Conservation (phyloP, 129 eudicot species). For the Ambrosia trifida region DNA sequence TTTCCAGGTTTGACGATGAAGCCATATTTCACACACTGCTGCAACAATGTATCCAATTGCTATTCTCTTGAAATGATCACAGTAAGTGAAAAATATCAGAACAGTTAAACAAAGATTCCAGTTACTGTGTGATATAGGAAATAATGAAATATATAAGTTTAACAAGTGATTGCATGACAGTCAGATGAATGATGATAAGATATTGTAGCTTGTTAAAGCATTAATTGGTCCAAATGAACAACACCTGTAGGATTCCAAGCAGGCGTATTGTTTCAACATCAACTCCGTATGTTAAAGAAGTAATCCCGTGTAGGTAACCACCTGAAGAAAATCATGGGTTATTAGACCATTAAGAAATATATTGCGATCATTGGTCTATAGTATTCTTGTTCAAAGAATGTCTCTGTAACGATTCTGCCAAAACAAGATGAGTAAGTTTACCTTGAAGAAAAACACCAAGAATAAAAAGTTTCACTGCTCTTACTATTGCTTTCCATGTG, state of each 20-base stretch:
- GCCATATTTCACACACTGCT: slow-evolving; percentile 81
- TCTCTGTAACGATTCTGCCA: background rate
- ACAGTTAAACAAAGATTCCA: slow-evolving; percentile 7
- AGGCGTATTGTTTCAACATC: slow-evolving; percentile 59
- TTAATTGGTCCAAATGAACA: slow-evolving; percentile 10
- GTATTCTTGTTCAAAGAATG: slow-evolving; percentile 1
- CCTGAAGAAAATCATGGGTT: slow-evolving; percentile 41
- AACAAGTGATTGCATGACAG: slow-evolving; percentile 19
- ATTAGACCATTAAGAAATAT: slow-evolving; percentile 1
- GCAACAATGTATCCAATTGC: slow-evolving; percentile 72
- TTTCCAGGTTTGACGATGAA: slow-evolving; percentile 48
- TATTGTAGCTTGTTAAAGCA: slow-evolving; percentile 11
- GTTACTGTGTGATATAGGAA: background rate
- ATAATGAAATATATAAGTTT: background rate
- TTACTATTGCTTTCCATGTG: slow-evolving; percentile 53
- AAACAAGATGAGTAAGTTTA: slow-evolving; percentile 14
- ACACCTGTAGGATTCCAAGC: slow-evolving; percentile 80
- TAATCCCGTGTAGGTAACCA: slow-evolving; percentile 74
- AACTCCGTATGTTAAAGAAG: slow-evolving; percentile 76
- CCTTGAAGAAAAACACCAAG: slow-evolving; percentile 87
- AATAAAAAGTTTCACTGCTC: slow-evolving; percentile 58
- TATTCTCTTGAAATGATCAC: slow-evolving; percentile 56
- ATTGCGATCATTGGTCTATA: background rate
- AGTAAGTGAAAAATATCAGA: slow-evolving; percentile 7
- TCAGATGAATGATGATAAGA: slow-evolving; percentile 3